Percentiles rank a stretch among this genome's conserved stretches.
phyloP scores from a whole-genome alignment of 805 yeast genomes.

The Ascoidea asiatica region DNA sequence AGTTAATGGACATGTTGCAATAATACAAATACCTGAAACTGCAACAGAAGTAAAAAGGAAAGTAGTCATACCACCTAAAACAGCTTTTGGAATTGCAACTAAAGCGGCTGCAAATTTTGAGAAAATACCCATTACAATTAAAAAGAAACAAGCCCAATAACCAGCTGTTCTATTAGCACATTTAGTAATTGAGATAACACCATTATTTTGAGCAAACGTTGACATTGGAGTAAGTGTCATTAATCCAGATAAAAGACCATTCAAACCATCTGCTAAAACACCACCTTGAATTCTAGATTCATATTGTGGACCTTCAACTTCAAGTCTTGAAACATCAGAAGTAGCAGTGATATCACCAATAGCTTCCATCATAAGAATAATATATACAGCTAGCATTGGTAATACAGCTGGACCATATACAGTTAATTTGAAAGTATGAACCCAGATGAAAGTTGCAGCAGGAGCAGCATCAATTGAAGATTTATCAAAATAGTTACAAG shows the following conservation, averaged over 20 bases:
- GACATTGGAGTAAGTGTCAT: constrained; percentile 84
- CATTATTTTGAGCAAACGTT: constrained; percentile 90
- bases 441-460: constrained; percentile 78
- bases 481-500: constrained; percentile 65
- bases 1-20: constrained; percentile 35
- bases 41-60: constrained; percentile 67
- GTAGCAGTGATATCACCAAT: constrained; percentile 94
- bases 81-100: constrained; percentile 66
- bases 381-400: constrained; percentile 73
- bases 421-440: constrained; percentile 60
- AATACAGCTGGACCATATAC: constrained; percentile 79
- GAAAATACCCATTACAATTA: constrained; percentile 77
- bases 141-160: constrained; percentile 67
- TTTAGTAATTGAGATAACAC: constrained; percentile 84
- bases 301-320: constrained; percentile 68
- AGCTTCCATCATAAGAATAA: constrained; percentile 82
- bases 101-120: constrained; percentile 84
- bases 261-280: constrained; percentile 76
- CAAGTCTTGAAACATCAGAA: constrained; percentile 77
- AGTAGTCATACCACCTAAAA: constrained; percentile 81
- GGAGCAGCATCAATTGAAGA: constrained; percentile 55
- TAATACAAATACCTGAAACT: constrained; percentile 58
- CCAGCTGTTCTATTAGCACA: constrained; percentile 81
- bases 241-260: constrained; percentile 64
- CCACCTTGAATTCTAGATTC: constrained; percentile 91